Evolutionary conservation across 2,329 filamentous ascomycete genomes (phyloP).

Genomic region (Endocalyx cinctus): DNA sequence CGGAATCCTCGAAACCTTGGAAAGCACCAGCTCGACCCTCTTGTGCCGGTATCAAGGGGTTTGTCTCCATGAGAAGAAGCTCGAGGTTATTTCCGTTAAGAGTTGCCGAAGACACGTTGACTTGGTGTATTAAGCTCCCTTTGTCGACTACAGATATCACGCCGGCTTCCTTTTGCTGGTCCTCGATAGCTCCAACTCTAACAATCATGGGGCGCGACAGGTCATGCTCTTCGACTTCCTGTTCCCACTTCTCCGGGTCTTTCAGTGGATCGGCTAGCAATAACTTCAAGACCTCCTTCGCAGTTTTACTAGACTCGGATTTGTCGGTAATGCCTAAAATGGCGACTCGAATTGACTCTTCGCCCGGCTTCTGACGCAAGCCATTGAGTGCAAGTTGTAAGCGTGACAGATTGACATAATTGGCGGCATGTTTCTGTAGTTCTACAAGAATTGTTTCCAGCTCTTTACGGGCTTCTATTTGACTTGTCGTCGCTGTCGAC

Average conservation of each 20-base stretch:
- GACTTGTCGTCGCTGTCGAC: constrained; percentile 7
- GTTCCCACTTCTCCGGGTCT: constrained; percentile 62
- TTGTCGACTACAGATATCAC: constrained; percentile 33
- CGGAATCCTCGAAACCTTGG: constrained; percentile 53
- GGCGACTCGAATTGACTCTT: constrained; percentile 55
- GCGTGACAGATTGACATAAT: constrained; percentile 62
- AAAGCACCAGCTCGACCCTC: constrained; percentile 33
- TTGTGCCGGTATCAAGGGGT: constrained; percentile 41
- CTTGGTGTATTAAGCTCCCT: constrained; percentile 47
- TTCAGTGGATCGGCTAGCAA: constrained; percentile 67
- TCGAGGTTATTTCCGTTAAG: constrained; percentile 61
- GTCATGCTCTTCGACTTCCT: constrained; percentile 49
- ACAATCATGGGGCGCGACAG: constrained; percentile 57
- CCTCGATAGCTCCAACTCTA: constrained; percentile 40
- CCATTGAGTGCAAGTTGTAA: constrained; percentile 68
- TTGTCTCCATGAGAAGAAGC: constrained; percentile 51
- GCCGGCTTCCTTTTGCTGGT: constrained; percentile 35
- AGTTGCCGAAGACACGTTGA: constrained; percentile 59
- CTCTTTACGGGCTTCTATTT: constrained; percentile 40
- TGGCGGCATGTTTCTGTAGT: constrained; percentile 57
- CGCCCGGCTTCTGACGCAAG: constrained; percentile 50
- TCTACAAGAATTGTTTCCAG: constrained; percentile 56
- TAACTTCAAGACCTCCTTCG: constrained; percentile 63
- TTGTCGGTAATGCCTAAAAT: constrained; percentile 45
- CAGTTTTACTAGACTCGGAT: constrained; percentile 39